Conservation (phyloP, 192 early-diverging fungal genomes). For the Gonapodya sp. region DNA sequence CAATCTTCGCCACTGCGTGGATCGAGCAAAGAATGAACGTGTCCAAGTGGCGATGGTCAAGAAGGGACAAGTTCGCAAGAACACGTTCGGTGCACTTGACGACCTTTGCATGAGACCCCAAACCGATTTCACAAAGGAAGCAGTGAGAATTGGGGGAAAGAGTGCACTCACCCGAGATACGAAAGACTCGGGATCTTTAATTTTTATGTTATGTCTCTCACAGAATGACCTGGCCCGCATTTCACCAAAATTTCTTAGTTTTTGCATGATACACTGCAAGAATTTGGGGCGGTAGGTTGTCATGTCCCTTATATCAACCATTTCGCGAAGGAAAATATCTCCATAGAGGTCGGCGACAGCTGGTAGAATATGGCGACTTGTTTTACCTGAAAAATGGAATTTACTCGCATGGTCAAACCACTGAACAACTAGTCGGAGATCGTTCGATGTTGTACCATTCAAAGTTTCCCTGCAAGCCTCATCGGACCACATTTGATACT, state of each 20-base stretch:
- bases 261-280: background rate
- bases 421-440: no score
- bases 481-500: background rate
- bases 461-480: no score
- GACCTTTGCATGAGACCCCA: no score
- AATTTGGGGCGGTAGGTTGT: background rate
- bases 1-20: background rate
- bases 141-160: no score
- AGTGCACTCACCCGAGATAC: background rate
- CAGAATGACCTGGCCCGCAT: background rate
- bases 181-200: background rate
- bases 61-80: background rate
- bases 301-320: background rate
- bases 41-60: background rate
- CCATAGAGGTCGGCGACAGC: background rate
- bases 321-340: background rate
- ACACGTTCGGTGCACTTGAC: background rate
- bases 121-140: no score
- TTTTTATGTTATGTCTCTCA: background rate
- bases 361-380: no score
- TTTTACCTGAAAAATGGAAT: no score
- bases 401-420: no score
- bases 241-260: background rate
- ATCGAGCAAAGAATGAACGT: background rate
- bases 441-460: no score